phyloP scores from a whole-genome alignment of 2,329 filamentous ascomycete species.

The Colletotrichum liaoningense region DNA sequence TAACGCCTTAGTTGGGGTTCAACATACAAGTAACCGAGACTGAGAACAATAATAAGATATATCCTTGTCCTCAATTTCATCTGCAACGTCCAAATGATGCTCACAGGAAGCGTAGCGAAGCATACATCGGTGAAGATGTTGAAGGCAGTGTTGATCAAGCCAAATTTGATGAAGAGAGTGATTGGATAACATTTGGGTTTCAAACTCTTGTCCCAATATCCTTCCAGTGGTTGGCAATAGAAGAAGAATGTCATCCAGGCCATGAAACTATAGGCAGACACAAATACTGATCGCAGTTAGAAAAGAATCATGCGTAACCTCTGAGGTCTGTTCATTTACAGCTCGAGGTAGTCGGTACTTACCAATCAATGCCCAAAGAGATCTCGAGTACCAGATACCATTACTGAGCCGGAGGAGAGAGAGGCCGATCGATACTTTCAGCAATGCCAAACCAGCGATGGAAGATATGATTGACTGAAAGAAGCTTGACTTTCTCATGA shows the following conservation, averaged over 20 bases:
- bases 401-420: conserved; percentile 38
- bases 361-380: conserved; percentile 40
- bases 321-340: no score
- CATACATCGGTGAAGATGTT: conserved; percentile 48
- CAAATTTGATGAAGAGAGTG: conserved; percentile 18
- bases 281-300: conserved; percentile 25
- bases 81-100: conserved; percentile 53
- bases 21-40: conserved; percentile 28
- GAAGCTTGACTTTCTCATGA: conserved; percentile 54
- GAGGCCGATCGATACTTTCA: conserved; percentile 41
- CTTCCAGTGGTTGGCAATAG: conserved; percentile 8
- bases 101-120: conserved; percentile 54
- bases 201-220: conserved; percentile 22
- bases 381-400: conserved; percentile 40
- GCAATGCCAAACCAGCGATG: conserved; percentile 32
- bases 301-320: no score
- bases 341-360: not conserved
- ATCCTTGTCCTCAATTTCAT: conserved; percentile 49
- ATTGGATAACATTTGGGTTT: conserved; percentile 16
- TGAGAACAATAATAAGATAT: conserved; percentile 47
- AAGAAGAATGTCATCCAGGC: conserved; percentile 30
- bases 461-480: conserved; percentile 59
- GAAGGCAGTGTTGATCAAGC: conserved; percentile 8
- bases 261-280: conserved; percentile 38
- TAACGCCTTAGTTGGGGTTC: conserved; percentile 26